Conservation (phyloP, 345 rosid species). For the Xanthoceras sorbifolium region DNA sequence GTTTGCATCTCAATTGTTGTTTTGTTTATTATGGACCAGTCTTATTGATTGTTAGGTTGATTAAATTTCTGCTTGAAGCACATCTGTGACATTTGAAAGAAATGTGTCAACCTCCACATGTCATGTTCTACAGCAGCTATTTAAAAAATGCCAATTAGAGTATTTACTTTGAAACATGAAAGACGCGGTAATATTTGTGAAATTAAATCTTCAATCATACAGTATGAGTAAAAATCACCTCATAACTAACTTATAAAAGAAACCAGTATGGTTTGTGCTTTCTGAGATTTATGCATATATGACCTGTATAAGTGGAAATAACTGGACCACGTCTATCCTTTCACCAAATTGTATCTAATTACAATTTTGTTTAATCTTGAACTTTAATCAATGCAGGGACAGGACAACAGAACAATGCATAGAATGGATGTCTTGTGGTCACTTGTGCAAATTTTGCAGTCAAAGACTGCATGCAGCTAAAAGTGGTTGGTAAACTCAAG, state of each 20-base stretch:
- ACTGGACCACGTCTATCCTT: not conserved
- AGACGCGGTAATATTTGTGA: not conserved
- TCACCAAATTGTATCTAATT: not conserved
- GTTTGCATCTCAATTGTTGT: not conserved
- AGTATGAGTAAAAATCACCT: not conserved
- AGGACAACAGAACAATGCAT: constrained; percentile 65
- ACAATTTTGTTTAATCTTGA: not conserved
- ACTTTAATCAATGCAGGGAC: constrained; percentile 57
- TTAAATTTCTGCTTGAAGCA: not conserved
- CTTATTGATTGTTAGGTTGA: not conserved
- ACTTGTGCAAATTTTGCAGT: constrained; percentile 82
- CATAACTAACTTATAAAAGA: not conserved
- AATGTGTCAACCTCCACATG: not conserved
- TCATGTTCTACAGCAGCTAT: not conserved
- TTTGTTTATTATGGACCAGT: not conserved
- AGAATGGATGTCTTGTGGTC: constrained; percentile 97
- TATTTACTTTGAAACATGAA: not conserved
- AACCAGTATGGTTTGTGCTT: not conserved
- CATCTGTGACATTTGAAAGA: not conserved
- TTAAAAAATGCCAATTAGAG: not conserved
- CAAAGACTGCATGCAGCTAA: constrained; percentile 51
- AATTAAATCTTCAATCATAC: not conserved
- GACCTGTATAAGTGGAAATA: not conserved
- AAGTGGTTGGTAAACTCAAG: constrained; percentile 21
- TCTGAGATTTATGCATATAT: not conserved